Base-by-base conservation (phyloP, 768 basidiomycete genomes). In the Tulasnella sp. region DNA sequence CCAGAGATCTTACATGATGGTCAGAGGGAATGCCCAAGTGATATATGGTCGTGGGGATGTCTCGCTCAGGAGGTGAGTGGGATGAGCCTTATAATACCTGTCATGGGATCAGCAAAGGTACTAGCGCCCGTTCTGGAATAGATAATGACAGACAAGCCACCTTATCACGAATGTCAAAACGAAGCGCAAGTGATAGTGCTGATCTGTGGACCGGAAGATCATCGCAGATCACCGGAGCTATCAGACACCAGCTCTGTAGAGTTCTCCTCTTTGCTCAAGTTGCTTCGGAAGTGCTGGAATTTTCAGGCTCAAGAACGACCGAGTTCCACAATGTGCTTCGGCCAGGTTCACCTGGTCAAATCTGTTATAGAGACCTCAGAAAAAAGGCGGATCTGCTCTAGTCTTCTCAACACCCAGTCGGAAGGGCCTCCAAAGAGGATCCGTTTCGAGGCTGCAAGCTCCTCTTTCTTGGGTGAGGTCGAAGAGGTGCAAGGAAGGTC, bases 1-100 rank as follows among this genome's bases (percentile, higher is more conserved):
- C 46, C 44, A 20, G 75, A 76, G 46, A 48, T 54, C 2, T 34
- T 76, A 18, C 1, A 46, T 34, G 46, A 4, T 20, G 6, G 44
- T 9, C 75, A 42, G 34, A n/a, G n/a, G 46, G 31, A 40, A n/a
- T 34, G 31, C 16, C 22, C 8, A 18, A 76, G 75, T 54, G 75
- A 76, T 37, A 34, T 76, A 34, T 76, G 75, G 75, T 24, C 42
- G 28, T 50, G 44, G 34, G 75, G 48, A 44, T 76, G 75, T 76
- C 31, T 54, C 24, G 75, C 46, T 42, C 14, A 46, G 75, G 75
- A 76, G 75, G 75, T 48, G 44, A 37, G 75, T 34, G 20, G 7
- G 6, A 8, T 1, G 12, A 8, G 14, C 41, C 4, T 3, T 73
- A 24, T 20, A 24, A n/a, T 20, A 20, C 18, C 5, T 7, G 54